phyloP scores from a whole-genome alignment of 2,329 filamentous ascomycete genomes.

The Alternaria metachromatica region DNA sequence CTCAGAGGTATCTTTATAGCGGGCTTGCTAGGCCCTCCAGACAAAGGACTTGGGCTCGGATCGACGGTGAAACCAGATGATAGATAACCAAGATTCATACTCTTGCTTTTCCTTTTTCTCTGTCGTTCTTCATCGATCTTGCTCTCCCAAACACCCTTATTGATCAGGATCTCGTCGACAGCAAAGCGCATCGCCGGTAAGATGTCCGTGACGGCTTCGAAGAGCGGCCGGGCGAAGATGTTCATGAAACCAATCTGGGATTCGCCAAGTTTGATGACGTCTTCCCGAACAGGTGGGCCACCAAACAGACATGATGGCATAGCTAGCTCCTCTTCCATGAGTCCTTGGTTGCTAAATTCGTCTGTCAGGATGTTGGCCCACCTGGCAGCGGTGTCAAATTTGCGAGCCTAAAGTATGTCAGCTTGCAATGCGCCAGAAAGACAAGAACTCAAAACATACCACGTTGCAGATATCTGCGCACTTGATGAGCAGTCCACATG shows the following conservation, averaged over 20 bases:
- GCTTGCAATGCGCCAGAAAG: neutral
- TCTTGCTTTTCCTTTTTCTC: slow-evolving; percentile 49
- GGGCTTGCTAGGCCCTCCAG: slow-evolving; percentile 30
- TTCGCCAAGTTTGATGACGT: slow-evolving; percentile 80
- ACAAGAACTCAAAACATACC: slow-evolving; percentile 63
- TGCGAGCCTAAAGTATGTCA: slow-evolving; percentile 69
- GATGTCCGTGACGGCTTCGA: slow-evolving; percentile 84
- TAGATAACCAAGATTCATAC: slow-evolving; percentile 31
- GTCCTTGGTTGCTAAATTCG: slow-evolving; percentile 90
- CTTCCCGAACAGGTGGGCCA: slow-evolving; percentile 79
- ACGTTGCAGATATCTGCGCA: slow-evolving; percentile 99
- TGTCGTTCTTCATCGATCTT: slow-evolving; percentile 70
- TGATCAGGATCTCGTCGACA: slow-evolving; percentile 79
- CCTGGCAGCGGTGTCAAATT: slow-evolving; percentile 78
- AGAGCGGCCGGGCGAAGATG: slow-evolving; percentile 90
- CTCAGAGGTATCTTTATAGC: slow-evolving; percentile 13
- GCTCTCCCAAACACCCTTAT: slow-evolving; percentile 75
- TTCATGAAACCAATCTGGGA: slow-evolving; percentile 97
- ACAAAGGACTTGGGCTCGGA: slow-evolving; percentile 44
- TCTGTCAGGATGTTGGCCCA: slow-evolving; percentile 97
- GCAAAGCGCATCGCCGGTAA: slow-evolving; percentile 85
- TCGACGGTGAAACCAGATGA: slow-evolving; percentile 33
- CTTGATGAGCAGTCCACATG: slow-evolving; percentile 94
- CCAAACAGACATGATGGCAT: slow-evolving; percentile 88
- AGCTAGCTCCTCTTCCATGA: slow-evolving; percentile 86